Conservation (phyloP, 352 stramenopile species). For the Globisporangium yorkense region DNA sequence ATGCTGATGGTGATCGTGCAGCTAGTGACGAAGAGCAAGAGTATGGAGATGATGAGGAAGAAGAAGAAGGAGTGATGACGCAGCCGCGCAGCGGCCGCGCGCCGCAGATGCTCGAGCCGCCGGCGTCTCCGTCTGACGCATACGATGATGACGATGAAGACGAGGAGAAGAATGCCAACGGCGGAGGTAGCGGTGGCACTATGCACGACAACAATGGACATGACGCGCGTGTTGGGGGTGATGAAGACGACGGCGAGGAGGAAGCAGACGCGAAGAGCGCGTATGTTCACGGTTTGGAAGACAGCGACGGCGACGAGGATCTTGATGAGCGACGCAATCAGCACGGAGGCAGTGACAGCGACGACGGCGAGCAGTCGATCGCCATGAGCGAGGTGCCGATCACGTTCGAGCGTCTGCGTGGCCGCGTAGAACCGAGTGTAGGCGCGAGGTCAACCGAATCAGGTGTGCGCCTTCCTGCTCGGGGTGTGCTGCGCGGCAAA, state of each 20-base stretch:
- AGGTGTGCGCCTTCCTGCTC: slow-evolving; percentile 10
- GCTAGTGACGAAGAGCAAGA: not conserved
- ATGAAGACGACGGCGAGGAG: not conserved
- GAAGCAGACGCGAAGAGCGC: not conserved
- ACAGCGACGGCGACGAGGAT: not conserved
- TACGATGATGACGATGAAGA: slow-evolving; percentile 19
- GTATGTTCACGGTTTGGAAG: not conserved
- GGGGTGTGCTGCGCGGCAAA: slow-evolving; percentile 37
- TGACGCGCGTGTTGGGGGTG: not conserved
- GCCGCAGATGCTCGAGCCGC: slow-evolving; percentile 38
- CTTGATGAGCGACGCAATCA: not conserved
- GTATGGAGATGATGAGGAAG: not conserved
- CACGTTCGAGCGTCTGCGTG: slow-evolving; percentile 21
- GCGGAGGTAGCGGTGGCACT: slow-evolving; percentile 1
- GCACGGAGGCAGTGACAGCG: slow-evolving; percentile 14
- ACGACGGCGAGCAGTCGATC: slow-evolving; percentile 28
- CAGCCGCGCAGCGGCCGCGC: not conserved
- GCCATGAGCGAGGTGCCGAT: slow-evolving; percentile 38
- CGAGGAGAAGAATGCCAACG: slow-evolving; percentile 1
- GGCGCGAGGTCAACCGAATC: not conserved
- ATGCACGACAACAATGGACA: not conserved
- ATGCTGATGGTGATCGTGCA: not conserved
- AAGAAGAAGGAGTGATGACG: not conserved
- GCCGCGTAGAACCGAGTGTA: not conserved
- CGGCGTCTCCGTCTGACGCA: slow-evolving; percentile 24